A percentile compares a stretch with the other conserved stretches of the same genome.
phyloP scores from a whole-genome alignment of 768 basidiomycete genomes.

The Leucosporidium creatinivorum region DNA sequence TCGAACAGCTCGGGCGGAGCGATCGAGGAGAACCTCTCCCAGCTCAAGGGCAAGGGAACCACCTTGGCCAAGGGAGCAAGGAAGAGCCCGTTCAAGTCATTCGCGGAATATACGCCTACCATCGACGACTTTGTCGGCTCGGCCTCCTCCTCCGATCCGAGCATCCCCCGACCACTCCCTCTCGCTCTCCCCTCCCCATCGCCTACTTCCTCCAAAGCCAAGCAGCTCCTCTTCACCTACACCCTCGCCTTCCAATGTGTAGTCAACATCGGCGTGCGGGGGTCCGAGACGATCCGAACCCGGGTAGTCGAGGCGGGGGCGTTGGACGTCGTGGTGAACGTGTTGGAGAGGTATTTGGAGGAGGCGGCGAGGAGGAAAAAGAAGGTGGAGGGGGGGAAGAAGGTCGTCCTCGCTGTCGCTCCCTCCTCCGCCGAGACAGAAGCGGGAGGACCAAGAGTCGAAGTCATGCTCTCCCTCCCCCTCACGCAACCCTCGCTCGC shows the following conservation, averaged over 20 bases:
- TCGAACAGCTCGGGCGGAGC: neutral
- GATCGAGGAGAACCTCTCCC: neutral
- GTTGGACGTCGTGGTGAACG: constrained; percentile 83
- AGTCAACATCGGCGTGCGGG: constrained; percentile 92
- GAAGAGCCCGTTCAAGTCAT: constrained; percentile 33
- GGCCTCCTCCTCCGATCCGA: too few species aligned
- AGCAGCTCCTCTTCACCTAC: constrained; percentile 58
- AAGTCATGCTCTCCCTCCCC: too few species aligned
- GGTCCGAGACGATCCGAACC: constrained; percentile 82
- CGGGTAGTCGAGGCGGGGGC: constrained; percentile 92
- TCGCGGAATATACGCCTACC: constrained; percentile 27
- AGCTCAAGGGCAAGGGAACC: constrained; percentile 13
- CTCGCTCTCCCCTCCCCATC: constrained; percentile 28
- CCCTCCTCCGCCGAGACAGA: neutral
- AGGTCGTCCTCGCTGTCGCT: neutral
- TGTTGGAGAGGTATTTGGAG: constrained; percentile 86
- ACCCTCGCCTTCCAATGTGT: constrained; percentile 92
- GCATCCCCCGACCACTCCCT: constrained; percentile 31
- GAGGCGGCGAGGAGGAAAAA: constrained; percentile 47
- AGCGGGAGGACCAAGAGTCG: too few species aligned
- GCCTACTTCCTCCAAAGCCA: constrained; percentile 3
- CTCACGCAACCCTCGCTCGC: neutral
- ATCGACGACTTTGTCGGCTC: neutral
- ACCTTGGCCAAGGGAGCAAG: constrained; percentile 2
- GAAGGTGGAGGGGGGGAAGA: neutral